Evolutionary conservation across 805 yeast genomes (phyloP).

Genomic region (Metschnikowia cerradonensis): DNA sequence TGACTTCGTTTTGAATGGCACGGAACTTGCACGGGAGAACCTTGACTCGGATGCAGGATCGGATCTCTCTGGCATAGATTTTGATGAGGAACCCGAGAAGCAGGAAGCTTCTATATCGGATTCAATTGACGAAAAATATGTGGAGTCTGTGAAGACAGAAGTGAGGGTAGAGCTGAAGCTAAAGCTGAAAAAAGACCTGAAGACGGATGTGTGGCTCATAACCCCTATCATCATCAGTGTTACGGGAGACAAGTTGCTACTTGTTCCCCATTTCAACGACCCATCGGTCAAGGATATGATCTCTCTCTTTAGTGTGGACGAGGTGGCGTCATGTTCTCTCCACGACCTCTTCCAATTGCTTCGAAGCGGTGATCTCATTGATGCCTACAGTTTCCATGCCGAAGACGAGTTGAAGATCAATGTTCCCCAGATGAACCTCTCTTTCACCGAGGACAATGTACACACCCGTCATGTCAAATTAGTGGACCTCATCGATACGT

Average conservation of each 20-base stretch:
- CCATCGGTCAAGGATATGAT: slow-evolving; percentile 17
- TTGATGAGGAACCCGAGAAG: not conserved
- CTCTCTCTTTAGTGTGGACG: slow-evolving; percentile 23
- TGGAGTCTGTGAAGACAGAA: no score
- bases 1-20: no score
- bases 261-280: slow-evolving; percentile 20
- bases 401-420: slow-evolving; percentile 26
- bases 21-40: slow-evolving; percentile 13
- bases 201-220: not conserved
- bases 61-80: not conserved
- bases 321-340: slow-evolving; percentile 17
- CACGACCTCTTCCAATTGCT: slow-evolving; percentile 24
- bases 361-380: slow-evolving; percentile 27
- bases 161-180: not conserved
- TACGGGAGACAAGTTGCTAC: slow-evolving; percentile 24
- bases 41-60: slow-evolving; percentile 15
- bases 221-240: slow-evolving; percentile 24
- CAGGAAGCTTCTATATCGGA: not conserved
- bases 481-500: slow-evolving; percentile 22
- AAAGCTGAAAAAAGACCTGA: not conserved
- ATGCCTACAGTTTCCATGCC: slow-evolving; percentile 21
- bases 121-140: no score
- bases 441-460: slow-evolving; percentile 31
- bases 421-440: slow-evolving; percentile 26
- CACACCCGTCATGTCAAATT: slow-evolving; percentile 24